Percentiles rank a stretch among this genome's conserved stretches.
Conservation (phyloP, 2,329 filamentous ascomycete genomes). For the Monilinia fructigena region DNA sequence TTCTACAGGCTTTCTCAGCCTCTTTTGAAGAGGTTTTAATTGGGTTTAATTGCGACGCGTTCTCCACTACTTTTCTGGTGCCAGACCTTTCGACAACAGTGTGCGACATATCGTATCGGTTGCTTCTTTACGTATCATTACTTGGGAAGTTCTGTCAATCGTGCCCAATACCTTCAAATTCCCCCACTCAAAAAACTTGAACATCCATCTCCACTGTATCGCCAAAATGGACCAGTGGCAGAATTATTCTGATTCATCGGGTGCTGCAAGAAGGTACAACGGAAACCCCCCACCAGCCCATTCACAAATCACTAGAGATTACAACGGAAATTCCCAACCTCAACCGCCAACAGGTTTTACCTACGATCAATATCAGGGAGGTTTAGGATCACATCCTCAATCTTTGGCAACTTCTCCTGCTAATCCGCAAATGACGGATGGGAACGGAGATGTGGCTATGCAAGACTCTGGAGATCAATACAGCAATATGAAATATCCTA, state of each 20-base stretch:
- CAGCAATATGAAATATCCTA: conserved; percentile 79
- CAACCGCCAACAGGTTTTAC: conserved; percentile 61
- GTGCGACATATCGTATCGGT: conserved; percentile 19
- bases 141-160: conserved; percentile 17
- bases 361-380: conserved; percentile 65
- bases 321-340: conserved; percentile 42
- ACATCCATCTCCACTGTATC: conserved; percentile 27
- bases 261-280: conserved; percentile 64
- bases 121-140: conserved; percentile 7
- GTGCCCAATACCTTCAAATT: conserved; percentile 20
- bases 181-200: conserved; percentile 33
- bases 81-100: conserved; percentile 16
- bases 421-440: conserved; percentile 62
- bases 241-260: conserved; percentile 63
- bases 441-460: conserved; percentile 78
- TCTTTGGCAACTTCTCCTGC: conserved; percentile 59
- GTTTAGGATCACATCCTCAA: conserved; percentile 45
- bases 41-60: conserved; percentile 34
- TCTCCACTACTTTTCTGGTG: conserved; percentile 1
- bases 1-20: conserved; percentile 35
- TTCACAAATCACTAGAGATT: conserved; percentile 50
- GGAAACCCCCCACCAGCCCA: conserved; percentile 48
- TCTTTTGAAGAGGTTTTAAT: conserved; percentile 31
- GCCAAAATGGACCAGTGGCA: conserved; percentile 63
- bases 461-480: conserved; percentile 80